phyloP scores from a whole-genome alignment of 2,329 filamentous ascomycete genomes.

The Aureobasidium lini region DNA sequence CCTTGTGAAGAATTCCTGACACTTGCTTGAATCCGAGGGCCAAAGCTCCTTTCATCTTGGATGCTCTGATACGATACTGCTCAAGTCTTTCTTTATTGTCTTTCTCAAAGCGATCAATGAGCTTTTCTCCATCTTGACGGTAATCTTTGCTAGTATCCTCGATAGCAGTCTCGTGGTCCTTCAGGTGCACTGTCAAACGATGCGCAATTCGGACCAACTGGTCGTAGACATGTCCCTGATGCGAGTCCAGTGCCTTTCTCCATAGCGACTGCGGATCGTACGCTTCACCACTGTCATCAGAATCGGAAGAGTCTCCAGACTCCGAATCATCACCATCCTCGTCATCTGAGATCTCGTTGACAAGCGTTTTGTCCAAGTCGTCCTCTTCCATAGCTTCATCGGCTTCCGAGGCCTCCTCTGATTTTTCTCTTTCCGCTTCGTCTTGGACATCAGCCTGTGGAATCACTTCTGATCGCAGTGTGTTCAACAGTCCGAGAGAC shows the following conservation, averaged over 20 bases:
- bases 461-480: background rate
- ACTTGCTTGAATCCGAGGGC: background rate
- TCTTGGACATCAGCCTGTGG: background rate
- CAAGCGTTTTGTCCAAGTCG: slow-evolving; percentile 22
- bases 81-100: slow-evolving; percentile 33
- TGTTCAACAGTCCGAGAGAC: background rate
- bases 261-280: slow-evolving; percentile 29
- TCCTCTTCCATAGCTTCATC: slow-evolving; percentile 13
- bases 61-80: slow-evolving; percentile 20
- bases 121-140: slow-evolving; percentile 33
- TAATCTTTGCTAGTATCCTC: slow-evolving; percentile 38
- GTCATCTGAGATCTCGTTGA: slow-evolving; percentile 15
- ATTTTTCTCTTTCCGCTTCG: background rate
- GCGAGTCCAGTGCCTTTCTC: slow-evolving; percentile 31
- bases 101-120: slow-evolving; percentile 37
- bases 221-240: slow-evolving; percentile 33
- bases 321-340: slow-evolving; percentile 2
- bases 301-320: slow-evolving; percentile 11
- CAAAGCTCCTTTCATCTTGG: slow-evolving; percentile 20
- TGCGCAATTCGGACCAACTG: slow-evolving; percentile 34
- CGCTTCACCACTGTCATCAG: slow-evolving; percentile 20
- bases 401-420: background rate
- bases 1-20: background rate
- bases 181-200: slow-evolving; percentile 38
- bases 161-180: slow-evolving; percentile 40